Evolutionary conservation across 495 filamentous ascomycete species (phyloP).

Genomic region (Amniculicola lignicola): DNA sequence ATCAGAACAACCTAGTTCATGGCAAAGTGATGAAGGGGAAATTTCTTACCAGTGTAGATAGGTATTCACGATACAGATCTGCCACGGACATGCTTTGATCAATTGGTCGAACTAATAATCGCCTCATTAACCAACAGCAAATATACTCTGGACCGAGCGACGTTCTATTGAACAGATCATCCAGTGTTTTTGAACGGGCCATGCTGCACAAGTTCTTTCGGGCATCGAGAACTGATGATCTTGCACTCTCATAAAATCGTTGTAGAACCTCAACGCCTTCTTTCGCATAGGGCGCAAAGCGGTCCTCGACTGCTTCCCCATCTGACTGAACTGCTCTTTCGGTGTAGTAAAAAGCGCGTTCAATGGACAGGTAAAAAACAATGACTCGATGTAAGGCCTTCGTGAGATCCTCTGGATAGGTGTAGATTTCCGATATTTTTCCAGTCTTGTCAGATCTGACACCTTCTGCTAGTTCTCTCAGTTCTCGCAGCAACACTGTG

Average conservation of each 20-base stretch:
- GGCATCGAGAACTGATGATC: neutral
- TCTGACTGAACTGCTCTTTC: neutral
- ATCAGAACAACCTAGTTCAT: neutral
- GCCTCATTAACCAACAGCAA: constrained; percentile 16
- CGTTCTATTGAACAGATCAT: constrained; percentile 10
- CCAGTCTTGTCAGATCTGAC: constrained; percentile 15
- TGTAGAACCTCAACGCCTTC: constrained; percentile 12
- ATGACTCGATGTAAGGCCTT: constrained; percentile 13
- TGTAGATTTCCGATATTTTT: constrained; percentile 18
- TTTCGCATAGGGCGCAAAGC: constrained; percentile 1
- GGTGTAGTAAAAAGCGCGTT: constrained; percentile 18
- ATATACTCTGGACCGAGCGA: constrained; percentile 26
- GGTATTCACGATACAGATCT: constrained; percentile 28
- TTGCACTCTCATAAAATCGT: constrained; percentile 11
- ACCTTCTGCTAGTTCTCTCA: constrained; percentile 12
- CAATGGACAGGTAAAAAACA: constrained; percentile 15
- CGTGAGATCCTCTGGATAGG: constrained; percentile 7
- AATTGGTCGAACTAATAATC: constrained; percentile 23
- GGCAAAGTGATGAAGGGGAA: neutral
- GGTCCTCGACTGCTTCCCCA: neutral
- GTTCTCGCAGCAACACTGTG: neutral
- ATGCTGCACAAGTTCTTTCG: constrained; percentile 24
- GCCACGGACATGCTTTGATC: constrained; percentile 12
- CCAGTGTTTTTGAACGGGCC: neutral
- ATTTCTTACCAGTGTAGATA: constrained; percentile 16